phyloP scores from a whole-genome alignment of 768 basidiomycete genomes.

The Russula sp. region DNA sequence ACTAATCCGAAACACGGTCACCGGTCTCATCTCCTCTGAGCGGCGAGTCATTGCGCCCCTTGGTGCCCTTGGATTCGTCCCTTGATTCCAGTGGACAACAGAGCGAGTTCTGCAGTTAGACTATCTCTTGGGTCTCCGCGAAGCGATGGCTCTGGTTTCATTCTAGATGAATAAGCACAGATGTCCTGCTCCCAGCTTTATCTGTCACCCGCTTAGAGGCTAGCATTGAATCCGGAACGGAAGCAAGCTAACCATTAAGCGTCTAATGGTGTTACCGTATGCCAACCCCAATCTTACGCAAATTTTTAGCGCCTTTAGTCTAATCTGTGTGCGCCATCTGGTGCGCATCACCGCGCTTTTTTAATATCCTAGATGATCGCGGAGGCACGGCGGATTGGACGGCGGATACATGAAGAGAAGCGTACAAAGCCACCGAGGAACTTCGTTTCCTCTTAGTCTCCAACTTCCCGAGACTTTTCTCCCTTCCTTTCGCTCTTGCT shows the following conservation, averaged over 20 bases:
- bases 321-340: not conserved
- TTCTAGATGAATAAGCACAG: not conserved
- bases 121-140: not conserved
- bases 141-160: not conserved
- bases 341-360: not conserved
- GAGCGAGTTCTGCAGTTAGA: not conserved
- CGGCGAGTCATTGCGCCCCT: not conserved
- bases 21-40: not conserved
- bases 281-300: not conserved
- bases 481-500: not conserved
- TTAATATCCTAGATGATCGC: not conserved
- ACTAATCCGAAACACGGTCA: no score
- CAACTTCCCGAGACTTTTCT: not conserved
- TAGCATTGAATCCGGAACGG: not conserved
- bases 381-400: not conserved
- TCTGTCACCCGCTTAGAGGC: slow-evolving; percentile 5
- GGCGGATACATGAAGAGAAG: not conserved
- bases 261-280: not conserved
- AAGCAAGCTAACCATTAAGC: not conserved
- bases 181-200: not conserved
- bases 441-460: slow-evolving; percentile 16
- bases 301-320: not conserved
- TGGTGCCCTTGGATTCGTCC: not conserved
- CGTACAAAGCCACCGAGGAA: not conserved
- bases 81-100: not conserved